Base-by-base conservation (phyloP, 371 early-diverging fungal species). In the Mortierella polycephala region DNA sequence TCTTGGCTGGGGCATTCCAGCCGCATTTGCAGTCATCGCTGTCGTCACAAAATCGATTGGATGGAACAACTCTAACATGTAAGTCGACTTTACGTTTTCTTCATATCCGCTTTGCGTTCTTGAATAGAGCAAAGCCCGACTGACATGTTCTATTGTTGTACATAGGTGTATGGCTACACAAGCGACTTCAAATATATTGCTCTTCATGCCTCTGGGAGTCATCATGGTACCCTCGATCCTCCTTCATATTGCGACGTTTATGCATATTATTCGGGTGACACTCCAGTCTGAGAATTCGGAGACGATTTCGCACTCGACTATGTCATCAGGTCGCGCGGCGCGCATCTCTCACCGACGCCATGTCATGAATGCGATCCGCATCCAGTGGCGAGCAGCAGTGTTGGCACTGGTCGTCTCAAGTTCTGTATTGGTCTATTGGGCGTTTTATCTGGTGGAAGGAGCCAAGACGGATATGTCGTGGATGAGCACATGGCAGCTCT, bases 301-400 rank as follows among this genome's bases (percentile, higher is more conserved):
- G 51, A 68, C 64, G 8, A 45, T 64, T 40, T 64, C 74, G 16
- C 63, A 55, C 41, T 74, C 74, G 53, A 73, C 74, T 0, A n/a
- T 64, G 50, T 69, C 74, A 0, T 74, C 74, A 0, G 69, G 65
- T 13, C 51, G 50, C 2, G 74, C 74, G 1, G 82, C 82, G 13
- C 70, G 81, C 1, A 82, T 81, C 39, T 77, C 81, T 7, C 86
- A 85, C 52, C 71, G 82, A 13, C 77, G 85, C 20, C 89, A 91
- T 67, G 85, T 89, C 23, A 61, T 88, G 44, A 81, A 83, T 16
- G 86, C 89, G 10, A 85, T 89, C 57, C 84, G 86, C 20, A 86
- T 91, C 49, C 90, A 90, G 67, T 91, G 90, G 91, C 83, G 90
- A 51, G 87, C 91, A 1, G 74, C 88, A 4, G 60, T 86, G 7